These are phyloP conservation scores for Phytophthora aleatoria DNA, from an alignment of 352 stramenopile species.

Conservation along the genomic window DNA sequence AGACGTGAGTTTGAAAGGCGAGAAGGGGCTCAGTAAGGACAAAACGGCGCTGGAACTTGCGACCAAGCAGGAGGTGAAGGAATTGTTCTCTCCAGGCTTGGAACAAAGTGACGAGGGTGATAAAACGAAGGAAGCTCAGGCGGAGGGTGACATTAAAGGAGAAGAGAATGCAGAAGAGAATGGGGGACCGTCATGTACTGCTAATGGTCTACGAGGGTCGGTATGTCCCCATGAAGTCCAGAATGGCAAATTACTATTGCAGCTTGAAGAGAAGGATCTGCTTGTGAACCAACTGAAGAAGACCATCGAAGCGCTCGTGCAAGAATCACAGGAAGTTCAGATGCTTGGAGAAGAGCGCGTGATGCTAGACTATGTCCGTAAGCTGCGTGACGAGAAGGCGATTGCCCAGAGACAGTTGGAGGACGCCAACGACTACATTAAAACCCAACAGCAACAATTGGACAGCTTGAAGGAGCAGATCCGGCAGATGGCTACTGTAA, in stretches of 20 bases:
- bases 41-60: conserved; percentile 66
- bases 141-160: background rate
- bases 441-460: conserved; percentile 77
- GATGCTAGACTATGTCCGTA: conserved; percentile 86
- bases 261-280: conserved; percentile 86
- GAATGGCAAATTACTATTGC: conserved; percentile 45
- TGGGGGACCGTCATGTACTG: conserved; percentile 7
- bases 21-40: conserved; percentile 52
- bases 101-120: background rate
- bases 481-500: conserved; percentile 37
- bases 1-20: conserved; percentile 48
- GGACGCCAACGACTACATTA: conserved; percentile 80
- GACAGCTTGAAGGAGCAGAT: conserved; percentile 79
- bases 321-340: conserved; percentile 74
- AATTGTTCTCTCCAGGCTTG: conserved; percentile 33
- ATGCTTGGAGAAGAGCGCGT: conserved; percentile 82
- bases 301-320: conserved; percentile 78
- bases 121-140: background rate
- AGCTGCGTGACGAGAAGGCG: conserved; percentile 78
- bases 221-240: conserved; percentile 34
- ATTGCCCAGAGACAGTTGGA: conserved; percentile 70
- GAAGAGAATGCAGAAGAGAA: background rate
- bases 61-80: conserved; percentile 49
- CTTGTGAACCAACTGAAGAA: conserved; percentile 80
- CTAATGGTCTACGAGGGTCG: conserved; percentile 10